Conservation (phyloP, 345 rosid species). For the Populus pruinosa region DNA sequence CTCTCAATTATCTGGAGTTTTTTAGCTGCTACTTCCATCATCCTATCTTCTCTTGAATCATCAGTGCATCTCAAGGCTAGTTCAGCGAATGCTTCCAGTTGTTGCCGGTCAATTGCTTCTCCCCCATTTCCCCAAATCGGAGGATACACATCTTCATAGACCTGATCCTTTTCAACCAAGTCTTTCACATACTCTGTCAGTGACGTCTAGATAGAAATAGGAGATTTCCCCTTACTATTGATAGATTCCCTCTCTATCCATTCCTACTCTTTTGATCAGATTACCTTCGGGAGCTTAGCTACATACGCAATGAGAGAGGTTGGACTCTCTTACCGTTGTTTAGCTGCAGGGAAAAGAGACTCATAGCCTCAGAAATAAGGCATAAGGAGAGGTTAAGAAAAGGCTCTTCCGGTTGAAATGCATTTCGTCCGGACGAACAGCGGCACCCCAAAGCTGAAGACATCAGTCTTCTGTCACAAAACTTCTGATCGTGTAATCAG, state of each 20-base stretch:
- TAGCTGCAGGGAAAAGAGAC: too few relatives aligned
- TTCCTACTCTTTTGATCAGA: too few relatives aligned
- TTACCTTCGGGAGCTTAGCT: too few relatives aligned
- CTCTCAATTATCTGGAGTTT: neutral
- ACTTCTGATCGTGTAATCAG: neutral
- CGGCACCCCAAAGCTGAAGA: neutral
- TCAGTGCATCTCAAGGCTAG: neutral
- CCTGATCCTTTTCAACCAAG: neutral
- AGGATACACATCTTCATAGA: neutral
- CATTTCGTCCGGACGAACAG: neutral
- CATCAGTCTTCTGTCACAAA: neutral
- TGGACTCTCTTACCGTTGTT: too few relatives aligned
- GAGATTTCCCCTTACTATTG: too few relatives aligned
- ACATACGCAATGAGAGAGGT: too few relatives aligned
- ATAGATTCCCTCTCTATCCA: too few relatives aligned
- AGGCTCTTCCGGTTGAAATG: neutral
- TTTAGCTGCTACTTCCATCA: neutral
- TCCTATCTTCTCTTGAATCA: neutral
- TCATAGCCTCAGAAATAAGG: too few relatives aligned
- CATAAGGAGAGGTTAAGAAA: too few relatives aligned
- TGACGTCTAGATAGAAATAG: too few relatives aligned
- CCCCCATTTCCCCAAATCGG: neutral
- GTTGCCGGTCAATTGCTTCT: neutral
- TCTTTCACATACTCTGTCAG: neutral
- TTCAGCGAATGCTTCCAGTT: neutral